Evolutionary conservation across 495 filamentous ascomycete genomes (phyloP).

Genomic region (Glonium stellatum): DNA sequence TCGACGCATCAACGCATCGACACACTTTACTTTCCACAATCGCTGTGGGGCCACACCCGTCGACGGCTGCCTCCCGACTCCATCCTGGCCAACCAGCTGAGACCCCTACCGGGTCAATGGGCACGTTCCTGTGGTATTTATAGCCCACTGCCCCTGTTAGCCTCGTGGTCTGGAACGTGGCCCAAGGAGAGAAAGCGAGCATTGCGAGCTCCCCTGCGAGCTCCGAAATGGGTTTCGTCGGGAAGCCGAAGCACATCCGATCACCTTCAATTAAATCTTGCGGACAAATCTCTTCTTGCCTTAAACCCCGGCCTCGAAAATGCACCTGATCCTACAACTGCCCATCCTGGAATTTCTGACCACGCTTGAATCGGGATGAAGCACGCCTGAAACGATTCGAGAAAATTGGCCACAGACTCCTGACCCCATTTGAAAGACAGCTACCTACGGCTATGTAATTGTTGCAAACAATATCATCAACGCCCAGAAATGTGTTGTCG

Average conservation of each 20-base stretch:
- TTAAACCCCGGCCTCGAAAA: not conserved
- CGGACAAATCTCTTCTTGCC: not conserved
- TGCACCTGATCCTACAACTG: not conserved
- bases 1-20: too few relatives aligned
- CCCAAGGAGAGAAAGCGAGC: conserved; percentile 6
- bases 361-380: not conserved
- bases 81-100: not conserved
- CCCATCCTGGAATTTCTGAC: not conserved
- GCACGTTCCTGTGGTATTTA: not conserved
- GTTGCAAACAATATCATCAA: conserved; percentile 8
- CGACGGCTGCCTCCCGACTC: not conserved
- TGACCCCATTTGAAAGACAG: conserved; percentile 3
- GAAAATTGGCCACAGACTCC: conserved; percentile 2
- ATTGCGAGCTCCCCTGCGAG: not conserved
- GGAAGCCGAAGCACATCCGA: not conserved
- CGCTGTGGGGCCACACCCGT: not conserved
- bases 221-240: not conserved
- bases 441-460: conserved; percentile 29
- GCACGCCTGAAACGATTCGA: not conserved
- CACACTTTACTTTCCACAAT: not conserved
- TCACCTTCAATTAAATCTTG: not conserved
- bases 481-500: conserved; percentile 24
- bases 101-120: not conserved
- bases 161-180: conserved; percentile 22
- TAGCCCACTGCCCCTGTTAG: not conserved